A percentile compares a stretch with the other conserved stretches of the same genome.
Evolutionary conservation across 2,329 filamentous ascomycete species (phyloP).

Genomic region (Pestalotiopsis sp.): DNA sequence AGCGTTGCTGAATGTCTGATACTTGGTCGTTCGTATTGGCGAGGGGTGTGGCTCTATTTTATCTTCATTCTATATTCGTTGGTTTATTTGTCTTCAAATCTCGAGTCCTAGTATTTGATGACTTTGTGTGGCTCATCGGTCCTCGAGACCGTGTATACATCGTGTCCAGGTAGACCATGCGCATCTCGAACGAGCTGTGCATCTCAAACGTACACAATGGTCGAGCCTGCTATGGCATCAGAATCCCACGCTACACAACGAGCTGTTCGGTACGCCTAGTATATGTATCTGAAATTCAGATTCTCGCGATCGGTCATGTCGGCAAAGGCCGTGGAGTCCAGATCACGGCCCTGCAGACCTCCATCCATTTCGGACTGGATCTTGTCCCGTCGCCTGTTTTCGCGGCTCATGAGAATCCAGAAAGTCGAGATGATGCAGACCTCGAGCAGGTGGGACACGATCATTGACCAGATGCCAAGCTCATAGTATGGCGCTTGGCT

Average conservation of each 20-base stretch:
- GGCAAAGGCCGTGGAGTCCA: slow-evolving; percentile 50
- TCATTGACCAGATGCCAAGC: slow-evolving; percentile 60
- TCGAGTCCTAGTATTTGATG: no score
- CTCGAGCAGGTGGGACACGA: slow-evolving; percentile 55
- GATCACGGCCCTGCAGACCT: slow-evolving; percentile 46
- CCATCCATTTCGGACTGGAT: slow-evolving; percentile 37
- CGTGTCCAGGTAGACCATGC: no score
- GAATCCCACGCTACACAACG: no score
- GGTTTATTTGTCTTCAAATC: no score
- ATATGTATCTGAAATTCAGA: slow-evolving; percentile 41
- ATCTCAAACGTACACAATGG: no score
- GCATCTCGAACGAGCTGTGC: no score
- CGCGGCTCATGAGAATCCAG: slow-evolving; percentile 47
- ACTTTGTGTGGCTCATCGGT: no score
- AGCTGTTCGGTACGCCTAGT: slow-evolving; percentile 17
- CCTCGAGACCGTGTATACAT: no score
- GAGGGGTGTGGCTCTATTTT: not conserved
- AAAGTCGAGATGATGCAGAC: slow-evolving; percentile 46
- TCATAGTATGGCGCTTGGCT: slow-evolving; percentile 50
- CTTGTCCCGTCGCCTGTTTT: slow-evolving; percentile 51
- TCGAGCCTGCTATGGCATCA: no score
- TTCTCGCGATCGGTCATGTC: slow-evolving; percentile 59
- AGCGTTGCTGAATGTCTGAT: not conserved
- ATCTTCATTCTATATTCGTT: not conserved
- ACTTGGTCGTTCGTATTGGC: not conserved